Percentiles rank a stretch among this genome's conserved stretches.
phyloP scores from a whole-genome alignment of 805 yeast species.

The Starmerella vaccinii region DNA sequence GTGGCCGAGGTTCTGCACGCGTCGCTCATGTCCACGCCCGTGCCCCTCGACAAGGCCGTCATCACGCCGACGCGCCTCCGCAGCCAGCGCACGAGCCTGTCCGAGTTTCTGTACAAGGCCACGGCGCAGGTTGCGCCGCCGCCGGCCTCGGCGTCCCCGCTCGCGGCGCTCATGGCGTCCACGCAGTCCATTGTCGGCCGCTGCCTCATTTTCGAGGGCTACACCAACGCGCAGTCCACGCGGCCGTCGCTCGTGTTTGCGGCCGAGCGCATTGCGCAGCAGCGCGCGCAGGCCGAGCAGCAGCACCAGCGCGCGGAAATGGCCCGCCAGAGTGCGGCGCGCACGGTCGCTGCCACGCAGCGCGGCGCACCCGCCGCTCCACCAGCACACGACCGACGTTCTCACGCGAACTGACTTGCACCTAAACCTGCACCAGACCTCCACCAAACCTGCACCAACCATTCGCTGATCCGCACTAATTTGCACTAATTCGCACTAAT shows the following conservation, averaged over 20 bases:
- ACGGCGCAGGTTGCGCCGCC: slow-evolving; percentile 42
- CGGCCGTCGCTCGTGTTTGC: slow-evolving; percentile 27
- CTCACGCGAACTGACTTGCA: no score
- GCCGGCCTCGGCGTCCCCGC: slow-evolving; percentile 30
- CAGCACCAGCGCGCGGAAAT: not conserved
- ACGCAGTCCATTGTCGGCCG: slow-evolving; percentile 31
- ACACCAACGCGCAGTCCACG: slow-evolving; percentile 24
- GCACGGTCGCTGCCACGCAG: not conserved
- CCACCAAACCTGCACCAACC: no score
- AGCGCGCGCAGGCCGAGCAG: not conserved
- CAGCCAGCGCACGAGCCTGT: slow-evolving; percentile 61
- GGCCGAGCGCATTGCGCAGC: slow-evolving; percentile 2
- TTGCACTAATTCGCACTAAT: no score
- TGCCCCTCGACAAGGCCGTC: slow-evolving; percentile 59
- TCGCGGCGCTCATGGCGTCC: slow-evolving; percentile 27
- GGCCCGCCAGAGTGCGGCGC: not conserved
- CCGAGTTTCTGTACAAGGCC: slow-evolving; percentile 84
- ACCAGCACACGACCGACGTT: no score
- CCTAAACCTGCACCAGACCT: no score
- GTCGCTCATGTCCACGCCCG: slow-evolving; percentile 63
- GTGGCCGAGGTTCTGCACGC: slow-evolving; percentile 82
- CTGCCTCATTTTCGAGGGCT: slow-evolving; percentile 29
- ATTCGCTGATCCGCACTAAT: no score
- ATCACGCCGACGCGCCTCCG: slow-evolving; percentile 59
- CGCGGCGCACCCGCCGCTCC: no score